Evolutionary conservation across 352 stramenopile species (phyloP).

Genomic region (Pythium brachiatum): DNA sequence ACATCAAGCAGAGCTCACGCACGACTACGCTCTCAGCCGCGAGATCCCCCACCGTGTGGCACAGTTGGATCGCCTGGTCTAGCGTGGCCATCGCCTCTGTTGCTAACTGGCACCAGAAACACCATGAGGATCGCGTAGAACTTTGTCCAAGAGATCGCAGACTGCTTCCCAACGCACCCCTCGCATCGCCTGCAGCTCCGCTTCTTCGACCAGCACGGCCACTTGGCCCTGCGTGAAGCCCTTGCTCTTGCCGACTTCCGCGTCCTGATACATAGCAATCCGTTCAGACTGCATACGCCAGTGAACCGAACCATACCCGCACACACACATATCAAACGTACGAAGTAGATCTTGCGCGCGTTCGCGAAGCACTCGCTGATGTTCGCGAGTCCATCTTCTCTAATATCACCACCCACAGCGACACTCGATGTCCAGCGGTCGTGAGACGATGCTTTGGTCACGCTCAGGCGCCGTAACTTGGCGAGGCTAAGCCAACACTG

Average conservation of each 20-base stretch:
- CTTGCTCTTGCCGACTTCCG: constrained; percentile 31
- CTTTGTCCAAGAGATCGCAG: neutral
- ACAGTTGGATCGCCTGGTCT: constrained; percentile 43
- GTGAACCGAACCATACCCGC: too few species aligned
- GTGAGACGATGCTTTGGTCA: neutral
- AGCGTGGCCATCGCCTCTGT: constrained; percentile 32
- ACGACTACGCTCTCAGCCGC: constrained; percentile 44
- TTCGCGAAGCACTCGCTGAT: neutral
- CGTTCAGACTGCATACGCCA: too few species aligned
- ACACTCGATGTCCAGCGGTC: neutral
- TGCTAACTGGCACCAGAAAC: constrained; percentile 23
- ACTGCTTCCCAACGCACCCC: constrained; percentile 28
- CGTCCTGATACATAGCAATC: neutral
- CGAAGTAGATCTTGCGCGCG: constrained; percentile 14
- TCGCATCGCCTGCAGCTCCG: constrained; percentile 32
- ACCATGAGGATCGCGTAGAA: neutral
- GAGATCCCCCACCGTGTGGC: constrained; percentile 45
- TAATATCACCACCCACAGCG: neutral
- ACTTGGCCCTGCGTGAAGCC: constrained; percentile 38
- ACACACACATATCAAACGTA: neutral
- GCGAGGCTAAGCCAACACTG: constrained; percentile 21
- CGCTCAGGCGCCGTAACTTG: constrained; percentile 5
- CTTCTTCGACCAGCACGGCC: constrained; percentile 45
- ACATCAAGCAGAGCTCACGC: neutral
- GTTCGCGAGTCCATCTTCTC: neutral